These are phyloP conservation scores for Epichloe sp. DNA, from an alignment of 2,329 filamentous ascomycete genomes.

Conservation along the genomic window DNA sequence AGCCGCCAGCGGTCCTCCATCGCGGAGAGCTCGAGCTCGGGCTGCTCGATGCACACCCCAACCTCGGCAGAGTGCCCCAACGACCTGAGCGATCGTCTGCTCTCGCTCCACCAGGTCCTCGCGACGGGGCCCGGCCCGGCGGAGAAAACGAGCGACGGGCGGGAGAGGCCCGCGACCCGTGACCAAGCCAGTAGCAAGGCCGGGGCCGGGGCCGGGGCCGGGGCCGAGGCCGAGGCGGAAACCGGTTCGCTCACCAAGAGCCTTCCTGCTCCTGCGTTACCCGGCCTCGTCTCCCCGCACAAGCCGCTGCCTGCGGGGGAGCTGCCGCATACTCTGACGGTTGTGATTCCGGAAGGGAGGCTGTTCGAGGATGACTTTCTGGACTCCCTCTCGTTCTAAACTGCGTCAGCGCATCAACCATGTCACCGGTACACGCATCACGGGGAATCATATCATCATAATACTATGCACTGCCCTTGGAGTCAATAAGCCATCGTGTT, in stretches of 20 bases:
- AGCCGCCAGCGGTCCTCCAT: neutral
- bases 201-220: too few species aligned
- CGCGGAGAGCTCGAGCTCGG: neutral
- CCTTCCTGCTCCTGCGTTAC: neutral
- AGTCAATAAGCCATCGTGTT: too few species aligned
- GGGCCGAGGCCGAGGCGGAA: too few species aligned
- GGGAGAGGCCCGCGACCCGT: neutral
- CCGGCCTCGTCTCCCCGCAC: neutral
- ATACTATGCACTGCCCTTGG: too few species aligned
- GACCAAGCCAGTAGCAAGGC: too few species aligned
- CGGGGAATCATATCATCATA: too few species aligned
- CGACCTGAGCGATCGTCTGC: neutral
- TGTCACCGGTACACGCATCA: too few species aligned
- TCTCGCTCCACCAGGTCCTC: neutral
- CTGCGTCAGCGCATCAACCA: too few species aligned
- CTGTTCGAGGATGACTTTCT: constrained; percentile 1
- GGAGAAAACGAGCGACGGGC: neutral
- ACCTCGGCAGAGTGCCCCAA: neutral
- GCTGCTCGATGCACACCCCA: neutral
- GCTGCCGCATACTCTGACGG: neutral
- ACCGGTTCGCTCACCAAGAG: neutral
- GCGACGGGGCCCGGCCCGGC: neutral
- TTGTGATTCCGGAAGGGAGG: constrained; percentile 1
- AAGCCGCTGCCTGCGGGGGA: neutral
- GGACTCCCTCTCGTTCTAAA: neutral